A percentile compares a stretch with the other conserved stretches of the same genome.
These are phyloP conservation scores for Starmerella bombicola DNA, from an alignment of 805 yeast species.

Conservation along the genomic window DNA sequence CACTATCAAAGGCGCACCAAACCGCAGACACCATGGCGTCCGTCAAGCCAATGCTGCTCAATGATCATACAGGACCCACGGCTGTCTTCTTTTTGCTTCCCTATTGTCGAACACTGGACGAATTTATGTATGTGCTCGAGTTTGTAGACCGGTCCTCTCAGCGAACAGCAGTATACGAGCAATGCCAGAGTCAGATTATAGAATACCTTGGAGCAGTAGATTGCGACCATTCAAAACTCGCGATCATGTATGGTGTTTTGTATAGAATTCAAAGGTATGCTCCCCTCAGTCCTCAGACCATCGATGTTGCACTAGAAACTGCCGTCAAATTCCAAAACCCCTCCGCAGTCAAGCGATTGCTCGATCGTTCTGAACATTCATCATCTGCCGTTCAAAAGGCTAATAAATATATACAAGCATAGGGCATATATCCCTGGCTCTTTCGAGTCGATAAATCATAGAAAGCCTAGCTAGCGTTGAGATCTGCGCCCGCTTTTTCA, in stretches of 20 bases:
- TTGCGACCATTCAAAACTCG: constrained; percentile 1
- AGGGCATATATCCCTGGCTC: no score
- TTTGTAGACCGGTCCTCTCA: constrained; percentile 16
- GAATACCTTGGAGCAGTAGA: constrained; percentile 11
- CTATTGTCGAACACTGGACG: constrained; percentile 20
- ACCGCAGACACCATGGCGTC: constrained; percentile 13
- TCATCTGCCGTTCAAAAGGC: background rate
- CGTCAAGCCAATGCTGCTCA: constrained; percentile 7
- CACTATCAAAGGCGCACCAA: constrained; percentile 16
- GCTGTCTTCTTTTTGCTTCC: constrained; percentile 23
- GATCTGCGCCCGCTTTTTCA: no score
- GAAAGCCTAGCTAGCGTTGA: no score
- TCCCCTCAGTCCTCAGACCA: background rate
- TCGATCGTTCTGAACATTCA: background rate
- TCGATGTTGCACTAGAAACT: constrained; percentile 4
- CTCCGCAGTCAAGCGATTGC: background rate
- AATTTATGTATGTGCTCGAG: constrained; percentile 23
- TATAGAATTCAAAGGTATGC: constrained; percentile 2
- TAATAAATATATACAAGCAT: background rate
- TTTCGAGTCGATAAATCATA: no score
- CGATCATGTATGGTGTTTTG: constrained; percentile 10
- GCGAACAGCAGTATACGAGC: constrained; percentile 17
- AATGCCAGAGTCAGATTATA: constrained; percentile 23
- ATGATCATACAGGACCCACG: constrained; percentile 10
- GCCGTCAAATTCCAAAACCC: background rate